Base-by-base conservation (phyloP, 1,284 basidiomycete genomes). In the Ceratobasidium sp. region DNA sequence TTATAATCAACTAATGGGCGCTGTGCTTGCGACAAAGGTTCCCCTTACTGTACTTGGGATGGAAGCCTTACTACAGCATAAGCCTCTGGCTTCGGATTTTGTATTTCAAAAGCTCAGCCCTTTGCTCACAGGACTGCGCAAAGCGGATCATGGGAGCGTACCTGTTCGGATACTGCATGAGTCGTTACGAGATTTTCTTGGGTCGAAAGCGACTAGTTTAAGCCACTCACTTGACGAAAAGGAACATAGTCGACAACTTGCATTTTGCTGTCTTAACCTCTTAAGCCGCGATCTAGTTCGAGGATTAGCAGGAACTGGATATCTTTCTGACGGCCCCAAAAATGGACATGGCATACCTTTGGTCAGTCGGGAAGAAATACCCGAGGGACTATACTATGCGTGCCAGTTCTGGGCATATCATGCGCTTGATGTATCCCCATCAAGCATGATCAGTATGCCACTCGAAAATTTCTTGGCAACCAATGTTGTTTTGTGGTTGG, bases 1-100 rank as follows among this genome's bases (percentile, higher is more conserved):
- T 12, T 78, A 77, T 62, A 53, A 73, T 6, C 23, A 71, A 5
- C 36, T 77, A 26, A 74, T 78, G 62, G 77, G 78, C n/a, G 59
- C 77, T 14, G 76, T 77, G 32, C 60, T 78, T 18, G 76, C 75
- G 10, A 23, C 34, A 32, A 59, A 59, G 21, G 21, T n/a, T 39
- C 57, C 57, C 4, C 18, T 59, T 5, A 59, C 32, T n/a, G 18
- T 59, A 14, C 14, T 16, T 5, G 57, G n/a, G 10, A 32, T 59
- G 34, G 34, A 41, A 12, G 1, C 10, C 21, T 30, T 59, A 14
- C 34, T 34, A 9, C 18, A 41, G 10, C 9, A 41, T 10, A 12
- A 12, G 21, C 30, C 18, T 18, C 21, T 59, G 14, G 57, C 32
- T 12, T 10, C 32, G 5, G n/a, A 41, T 39, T 21, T 39, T 14